phyloP scores from a whole-genome alignment of 1,284 basidiomycete species.

The Entoloma clypeatum region DNA sequence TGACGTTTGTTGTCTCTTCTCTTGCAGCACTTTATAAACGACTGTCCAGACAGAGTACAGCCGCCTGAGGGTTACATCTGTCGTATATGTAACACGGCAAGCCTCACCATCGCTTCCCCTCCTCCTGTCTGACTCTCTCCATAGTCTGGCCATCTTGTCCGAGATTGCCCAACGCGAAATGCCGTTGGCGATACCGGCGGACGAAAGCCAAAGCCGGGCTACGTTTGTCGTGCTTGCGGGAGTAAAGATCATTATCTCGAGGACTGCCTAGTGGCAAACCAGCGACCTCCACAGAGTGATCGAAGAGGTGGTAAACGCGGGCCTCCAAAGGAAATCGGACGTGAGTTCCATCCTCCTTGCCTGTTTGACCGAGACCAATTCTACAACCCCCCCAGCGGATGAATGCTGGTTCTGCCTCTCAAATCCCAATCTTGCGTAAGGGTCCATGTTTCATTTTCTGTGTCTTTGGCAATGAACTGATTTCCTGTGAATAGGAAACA shows the following conservation, averaged over 20 bases:
- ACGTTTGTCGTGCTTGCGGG: conserved; percentile 85
- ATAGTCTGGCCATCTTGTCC: conserved; percentile 77
- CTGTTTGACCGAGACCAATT: conserved; percentile 13
- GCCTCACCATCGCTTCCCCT: conserved; percentile 15
- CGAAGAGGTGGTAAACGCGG: conserved; percentile 45
- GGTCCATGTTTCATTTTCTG: conserved; percentile 9
- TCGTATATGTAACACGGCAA: conserved; percentile 68
- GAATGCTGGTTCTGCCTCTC: conserved; percentile 97
- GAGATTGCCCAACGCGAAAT: conserved; percentile 80
- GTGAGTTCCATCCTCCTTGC: conserved; percentile 41
- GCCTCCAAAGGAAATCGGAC: conserved; percentile 74
- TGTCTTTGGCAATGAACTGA: not conserved
- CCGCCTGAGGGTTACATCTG: conserved; percentile 86
- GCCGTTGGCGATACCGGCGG: conserved; percentile 75
- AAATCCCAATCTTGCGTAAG: conserved; percentile 83
- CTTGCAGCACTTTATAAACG: conserved; percentile 68
- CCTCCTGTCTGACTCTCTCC: conserved; percentile 1
- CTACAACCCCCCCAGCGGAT: conserved; percentile 48
- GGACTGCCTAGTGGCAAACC: conserved; percentile 75
- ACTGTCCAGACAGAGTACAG: conserved; percentile 69
- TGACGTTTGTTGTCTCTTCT: no score
- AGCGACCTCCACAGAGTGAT: conserved; percentile 37
- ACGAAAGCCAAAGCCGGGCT: conserved; percentile 75
- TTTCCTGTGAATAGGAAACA: conserved; percentile 64
- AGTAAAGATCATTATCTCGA: conserved; percentile 80